phyloP scores from a whole-genome alignment of 495 filamentous ascomycete genomes.

The Filosporella fistucella region DNA sequence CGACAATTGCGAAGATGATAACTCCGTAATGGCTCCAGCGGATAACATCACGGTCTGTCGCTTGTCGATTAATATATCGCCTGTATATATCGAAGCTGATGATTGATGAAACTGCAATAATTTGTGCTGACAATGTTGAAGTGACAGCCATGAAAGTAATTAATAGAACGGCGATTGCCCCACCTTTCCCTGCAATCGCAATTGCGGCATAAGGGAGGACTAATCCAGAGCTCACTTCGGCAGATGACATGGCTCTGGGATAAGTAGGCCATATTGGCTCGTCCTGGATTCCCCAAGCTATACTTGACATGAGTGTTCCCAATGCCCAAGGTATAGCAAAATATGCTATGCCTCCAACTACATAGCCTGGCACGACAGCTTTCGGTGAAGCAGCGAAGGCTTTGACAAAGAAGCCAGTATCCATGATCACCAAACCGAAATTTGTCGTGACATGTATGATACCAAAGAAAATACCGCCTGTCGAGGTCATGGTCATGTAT shows the following conservation, averaged over 20 bases:
- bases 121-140: slow-evolving; percentile 79
- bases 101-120: slow-evolving; percentile 91
- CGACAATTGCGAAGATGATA: slow-evolving; percentile 70
- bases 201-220: slow-evolving; percentile 87
- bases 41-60: slow-evolving; percentile 75
- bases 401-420: too few relatives aligned
- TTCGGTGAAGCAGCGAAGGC: slow-evolving; percentile 89
- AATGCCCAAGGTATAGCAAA: slow-evolving; percentile 98
- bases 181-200: slow-evolving; percentile 83
- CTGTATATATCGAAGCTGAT: slow-evolving; percentile 92
- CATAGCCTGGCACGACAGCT: slow-evolving; percentile 88
- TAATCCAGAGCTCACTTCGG: slow-evolving; percentile 80
- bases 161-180: slow-evolving; percentile 76
- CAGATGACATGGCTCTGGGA: slow-evolving; percentile 64
- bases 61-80: slow-evolving; percentile 55
- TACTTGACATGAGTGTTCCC: slow-evolving; percentile 94
- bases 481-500: slow-evolving; percentile 86
- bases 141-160: slow-evolving; percentile 98
- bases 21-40: slow-evolving; percentile 80
- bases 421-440: slow-evolving; percentile 73
- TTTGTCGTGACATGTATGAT: slow-evolving; percentile 91
- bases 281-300: slow-evolving; percentile 76
- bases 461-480: slow-evolving; percentile 90
- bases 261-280: slow-evolving; percentile 70
- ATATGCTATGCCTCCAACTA: slow-evolving; percentile 76